Conservation (phyloP, 768 basidiomycete species). For the Pleurotus cornucopiae region DNA sequence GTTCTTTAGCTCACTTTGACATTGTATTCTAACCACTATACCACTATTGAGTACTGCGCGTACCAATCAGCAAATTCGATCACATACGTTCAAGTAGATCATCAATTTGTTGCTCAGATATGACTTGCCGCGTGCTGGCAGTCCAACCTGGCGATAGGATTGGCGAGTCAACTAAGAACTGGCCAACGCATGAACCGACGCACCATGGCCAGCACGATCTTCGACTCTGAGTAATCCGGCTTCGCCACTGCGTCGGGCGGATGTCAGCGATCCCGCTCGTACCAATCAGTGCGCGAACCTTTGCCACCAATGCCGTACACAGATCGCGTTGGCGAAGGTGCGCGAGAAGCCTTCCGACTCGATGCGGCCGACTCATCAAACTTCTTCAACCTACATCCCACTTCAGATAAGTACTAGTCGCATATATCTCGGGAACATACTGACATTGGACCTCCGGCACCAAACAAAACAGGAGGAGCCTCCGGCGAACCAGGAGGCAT, state of each 20-base stretch:
- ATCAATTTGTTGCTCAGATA: conserved; percentile 97
- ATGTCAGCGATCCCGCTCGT: background rate
- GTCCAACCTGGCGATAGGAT: conserved; percentile 64
- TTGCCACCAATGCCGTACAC: conserved; percentile 89
- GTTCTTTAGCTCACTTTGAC: conserved; percentile 60
- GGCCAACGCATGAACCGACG: background rate
- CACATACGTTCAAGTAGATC: conserved; percentile 85
- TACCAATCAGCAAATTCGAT: background rate
- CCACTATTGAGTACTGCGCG: too few relatives aligned
- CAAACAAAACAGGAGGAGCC: conserved; percentile 55
- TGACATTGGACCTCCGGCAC: conserved; percentile 75
- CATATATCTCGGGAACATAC: conserved; percentile 15
- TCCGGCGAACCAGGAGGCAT: conserved; percentile 30
- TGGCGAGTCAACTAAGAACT: background rate
- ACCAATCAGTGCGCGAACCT: conserved; percentile 40
- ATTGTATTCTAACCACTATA: conserved; percentile 96
- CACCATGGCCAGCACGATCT: conserved; percentile 98
- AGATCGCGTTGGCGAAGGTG: conserved; percentile 74
- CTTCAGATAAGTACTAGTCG: background rate
- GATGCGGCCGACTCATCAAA: conserved; percentile 74
- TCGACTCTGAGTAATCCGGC: conserved; percentile 97
- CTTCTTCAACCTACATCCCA: conserved; percentile 57
- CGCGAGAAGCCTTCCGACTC: conserved; percentile 67
- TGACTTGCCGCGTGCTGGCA: conserved; percentile 98
- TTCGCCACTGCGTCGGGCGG: conserved; percentile 63